Evolutionary conservation across 2,329 filamentous ascomycete species (phyloP).

Genomic region (Fusarium decemcellulare): DNA sequence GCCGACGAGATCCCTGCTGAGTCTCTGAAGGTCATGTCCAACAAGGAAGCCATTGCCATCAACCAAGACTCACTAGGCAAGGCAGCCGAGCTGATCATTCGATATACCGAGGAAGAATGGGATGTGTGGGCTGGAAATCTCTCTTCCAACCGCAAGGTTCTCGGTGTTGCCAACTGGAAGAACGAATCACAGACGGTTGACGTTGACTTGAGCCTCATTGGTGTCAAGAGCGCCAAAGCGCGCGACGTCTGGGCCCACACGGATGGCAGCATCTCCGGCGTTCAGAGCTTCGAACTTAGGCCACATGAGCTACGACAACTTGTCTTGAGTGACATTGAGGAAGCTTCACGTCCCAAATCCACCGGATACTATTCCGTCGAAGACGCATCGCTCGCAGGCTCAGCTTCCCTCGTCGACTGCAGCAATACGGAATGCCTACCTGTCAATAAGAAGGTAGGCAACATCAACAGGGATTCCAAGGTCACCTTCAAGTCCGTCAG

Average conservation of each 20-base stretch:
- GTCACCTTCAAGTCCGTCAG: slow-evolving; percentile 54
- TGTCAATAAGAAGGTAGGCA: slow-evolving; percentile 57
- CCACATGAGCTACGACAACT: slow-evolving; percentile 58
- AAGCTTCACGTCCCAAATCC: slow-evolving; percentile 36
- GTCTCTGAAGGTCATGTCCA: slow-evolving; percentile 61
- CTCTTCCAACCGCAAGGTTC: slow-evolving; percentile 58
- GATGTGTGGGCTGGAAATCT: slow-evolving; percentile 67
- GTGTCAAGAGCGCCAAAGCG: slow-evolving; percentile 55
- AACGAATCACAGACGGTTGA: slow-evolving; percentile 58
- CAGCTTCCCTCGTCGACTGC: slow-evolving; percentile 54
- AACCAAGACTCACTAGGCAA: slow-evolving; percentile 69
- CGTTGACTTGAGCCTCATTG: slow-evolving; percentile 57
- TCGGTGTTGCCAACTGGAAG: slow-evolving; percentile 65
- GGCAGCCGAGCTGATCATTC: slow-evolving; percentile 64
- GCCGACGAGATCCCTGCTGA: slow-evolving; percentile 52
- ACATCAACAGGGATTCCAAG: slow-evolving; percentile 52
- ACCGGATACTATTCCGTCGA: slow-evolving; percentile 57
- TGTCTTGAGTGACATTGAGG: slow-evolving; percentile 53
- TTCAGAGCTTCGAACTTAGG: slow-evolving; percentile 50
- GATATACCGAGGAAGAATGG: slow-evolving; percentile 63
- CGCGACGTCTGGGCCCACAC: slow-evolving; percentile 58
- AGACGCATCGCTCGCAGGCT: slow-evolving; percentile 54
- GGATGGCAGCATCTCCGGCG: slow-evolving; percentile 52
- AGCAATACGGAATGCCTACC: slow-evolving; percentile 57
- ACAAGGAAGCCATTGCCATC: slow-evolving; percentile 68